Percentiles rank a stretch among this genome's conserved stretches.
Conservation (phyloP, 1,284 basidiomycete genomes). For the Erythrobasidium hasegawianum region DNA sequence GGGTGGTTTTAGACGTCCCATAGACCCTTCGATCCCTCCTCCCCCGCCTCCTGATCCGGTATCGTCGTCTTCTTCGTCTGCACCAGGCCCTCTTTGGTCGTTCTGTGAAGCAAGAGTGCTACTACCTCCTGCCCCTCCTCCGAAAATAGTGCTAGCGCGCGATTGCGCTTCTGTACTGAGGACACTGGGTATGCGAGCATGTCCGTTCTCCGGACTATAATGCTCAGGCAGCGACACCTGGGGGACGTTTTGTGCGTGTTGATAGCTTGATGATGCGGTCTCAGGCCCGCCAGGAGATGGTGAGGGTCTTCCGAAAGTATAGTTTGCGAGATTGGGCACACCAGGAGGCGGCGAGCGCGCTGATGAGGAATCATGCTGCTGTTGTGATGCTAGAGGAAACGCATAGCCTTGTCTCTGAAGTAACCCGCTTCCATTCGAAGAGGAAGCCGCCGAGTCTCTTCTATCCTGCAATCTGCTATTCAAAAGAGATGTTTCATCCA, state of each 20-base stretch:
- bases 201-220: background rate
- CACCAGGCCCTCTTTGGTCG: background rate
- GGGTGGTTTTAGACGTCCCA: background rate
- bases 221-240: background rate
- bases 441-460: too few relatives aligned
- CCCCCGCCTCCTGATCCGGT: background rate
- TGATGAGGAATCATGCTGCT: too few relatives aligned
- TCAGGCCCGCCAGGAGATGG: too few relatives aligned
- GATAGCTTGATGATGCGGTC: too few relatives aligned
- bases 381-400: too few relatives aligned
- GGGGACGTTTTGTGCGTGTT: background rate
- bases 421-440: too few relatives aligned
- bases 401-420: too few relatives aligned
- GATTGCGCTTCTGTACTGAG: background rate
- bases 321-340: background rate
- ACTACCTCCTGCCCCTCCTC: background rate
- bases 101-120: background rate
- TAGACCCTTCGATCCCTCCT: background rate
- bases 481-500: too few relatives aligned
- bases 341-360: too few relatives aligned
- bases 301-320: too few relatives aligned
- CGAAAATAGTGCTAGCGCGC: background rate
- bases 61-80: background rate
- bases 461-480: too few relatives aligned
- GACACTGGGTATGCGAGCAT: background rate